Evolutionary conservation across 495 filamentous ascomycete species (phyloP), one percentile per base, ranked within the genome.

Genomic region (Penicillium canariense): DNA sequence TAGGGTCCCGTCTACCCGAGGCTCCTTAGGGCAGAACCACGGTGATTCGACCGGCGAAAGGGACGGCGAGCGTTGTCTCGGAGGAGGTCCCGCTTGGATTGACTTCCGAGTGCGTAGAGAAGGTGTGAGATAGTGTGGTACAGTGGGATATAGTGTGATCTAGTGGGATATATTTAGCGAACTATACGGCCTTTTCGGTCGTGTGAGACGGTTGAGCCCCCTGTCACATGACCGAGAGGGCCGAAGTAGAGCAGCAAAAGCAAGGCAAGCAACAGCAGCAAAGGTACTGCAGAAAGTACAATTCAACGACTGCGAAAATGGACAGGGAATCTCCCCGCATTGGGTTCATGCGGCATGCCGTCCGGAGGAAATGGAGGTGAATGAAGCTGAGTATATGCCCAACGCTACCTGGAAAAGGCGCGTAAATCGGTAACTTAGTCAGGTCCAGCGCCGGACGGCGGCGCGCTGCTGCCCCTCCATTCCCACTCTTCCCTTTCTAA

Each of bases 391-490:
- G 8, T n/a, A 23, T 4, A 5, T n/a, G n/a, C n/a, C n/a, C 2
- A 35, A 18, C 17, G 5, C 18, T 44, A 44, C 30, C 12, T 44
- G 40, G 22, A 44, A 44, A 44, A 23, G 22, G 23, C 40, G 28
- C 20, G 54, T 62, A 58, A 14, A 34, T 34, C 49, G 27, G 53
- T 60, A 40, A 47, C 48, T 57, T 56, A 59, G 55, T 63, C 53
- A 59, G 54, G 30, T 34, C 28, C 30, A 14, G 46, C 42, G 34
- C 58, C 62, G 59, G 58, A 58, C 46, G 52, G 55, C 62, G 62
- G 55, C 62, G 62, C 60, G 52, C 52, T 58, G 46, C 36, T 54
- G 61, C 62, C 65, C 66, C 68, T 66, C 68, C 68, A 68, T 53
- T 61, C 64, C 53, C 52, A 51, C 57, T 56, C 23, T 18, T 50